Percentiles rank a stretch among this genome's conserved stretches.
These are phyloP conservation scores for Magnusiomyces suaveolens DNA, from an alignment of 1,139 yeast genomes.

Conservation along the genomic window DNA sequence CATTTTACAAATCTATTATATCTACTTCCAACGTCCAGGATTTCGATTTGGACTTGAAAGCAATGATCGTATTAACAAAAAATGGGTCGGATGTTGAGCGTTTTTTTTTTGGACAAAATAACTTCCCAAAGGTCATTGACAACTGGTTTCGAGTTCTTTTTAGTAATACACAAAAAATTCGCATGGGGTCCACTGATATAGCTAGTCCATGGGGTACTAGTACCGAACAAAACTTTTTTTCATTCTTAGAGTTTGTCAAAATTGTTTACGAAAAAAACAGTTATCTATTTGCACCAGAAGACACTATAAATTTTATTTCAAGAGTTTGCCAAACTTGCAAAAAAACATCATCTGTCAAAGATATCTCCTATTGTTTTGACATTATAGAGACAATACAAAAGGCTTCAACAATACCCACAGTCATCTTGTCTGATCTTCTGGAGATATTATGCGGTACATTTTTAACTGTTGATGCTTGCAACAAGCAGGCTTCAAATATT, in stretches of 20 bases:
- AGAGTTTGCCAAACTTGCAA: not conserved
- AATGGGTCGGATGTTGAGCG: constrained; percentile 55
- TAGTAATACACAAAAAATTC: constrained; percentile 15
- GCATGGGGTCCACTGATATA: constrained; percentile 17
- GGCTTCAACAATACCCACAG: not conserved
- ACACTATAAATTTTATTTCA: not conserved
- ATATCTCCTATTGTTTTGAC: not conserved
- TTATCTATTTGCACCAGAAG: not conserved
- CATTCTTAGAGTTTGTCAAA: constrained; percentile 35
- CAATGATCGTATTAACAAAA: constrained; percentile 46
- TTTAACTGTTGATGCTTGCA: constrained; percentile 26
- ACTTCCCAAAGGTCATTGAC: not conserved
- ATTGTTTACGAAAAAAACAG: constrained; percentile 44
- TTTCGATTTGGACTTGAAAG: constrained; percentile 47
- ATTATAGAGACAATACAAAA: not conserved
- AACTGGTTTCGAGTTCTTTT: constrained; percentile 9
- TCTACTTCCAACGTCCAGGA: constrained; percentile 44
- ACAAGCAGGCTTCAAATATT: constrained; percentile 35
- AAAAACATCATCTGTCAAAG: not conserved
- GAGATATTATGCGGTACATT: not conserved
- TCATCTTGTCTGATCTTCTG: not conserved
- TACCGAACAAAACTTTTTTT: constrained; percentile 28
- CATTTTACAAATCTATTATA: constrained; percentile 53
- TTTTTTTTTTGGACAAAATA: constrained; percentile 35
- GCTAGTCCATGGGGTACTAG: constrained; percentile 28